phyloP scores from a whole-genome alignment of 2,329 filamentous ascomycete genomes.

The Scytalidium sp. region DNA sequence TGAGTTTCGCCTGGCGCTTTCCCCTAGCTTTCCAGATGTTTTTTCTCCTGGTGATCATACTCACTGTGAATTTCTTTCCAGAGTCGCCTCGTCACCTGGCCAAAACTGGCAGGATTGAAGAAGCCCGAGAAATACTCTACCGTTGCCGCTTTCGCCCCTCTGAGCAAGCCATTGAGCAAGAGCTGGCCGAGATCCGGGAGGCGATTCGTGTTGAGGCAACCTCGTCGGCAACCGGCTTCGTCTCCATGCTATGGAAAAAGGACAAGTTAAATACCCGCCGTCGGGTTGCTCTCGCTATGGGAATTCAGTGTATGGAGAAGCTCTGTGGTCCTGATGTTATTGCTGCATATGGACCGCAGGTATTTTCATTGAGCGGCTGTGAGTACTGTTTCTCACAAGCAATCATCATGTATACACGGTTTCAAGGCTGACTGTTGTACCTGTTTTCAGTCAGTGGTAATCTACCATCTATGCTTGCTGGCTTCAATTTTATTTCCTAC shows the following conservation, averaged over 20 bases:
- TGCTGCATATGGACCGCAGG: constrained; percentile 58
- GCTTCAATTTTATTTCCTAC: constrained; percentile 51
- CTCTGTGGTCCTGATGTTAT: constrained; percentile 55
- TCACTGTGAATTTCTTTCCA: constrained; percentile 31
- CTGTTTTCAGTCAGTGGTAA: too few relatives aligned
- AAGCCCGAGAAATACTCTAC: constrained; percentile 14
- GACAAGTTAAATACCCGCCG: constrained; percentile 4
- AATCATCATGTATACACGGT: too few relatives aligned
- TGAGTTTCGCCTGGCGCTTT: constrained; percentile 46
- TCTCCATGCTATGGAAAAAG: constrained; percentile 18
- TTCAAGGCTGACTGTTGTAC: too few relatives aligned
- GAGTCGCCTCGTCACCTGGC: constrained; percentile 34
- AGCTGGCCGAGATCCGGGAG: constrained; percentile 20
- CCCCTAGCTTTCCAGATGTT: constrained; percentile 47
- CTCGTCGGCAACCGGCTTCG: constrained; percentile 16
- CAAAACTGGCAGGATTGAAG: constrained; percentile 17
- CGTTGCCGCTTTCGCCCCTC: constrained; percentile 23
- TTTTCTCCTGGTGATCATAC: constrained; percentile 38
- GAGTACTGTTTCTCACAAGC: too few relatives aligned
- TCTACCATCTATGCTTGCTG: constrained; percentile 35
- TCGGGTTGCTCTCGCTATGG: constrained; percentile 55
- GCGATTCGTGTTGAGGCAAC: constrained; percentile 22
- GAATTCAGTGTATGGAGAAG: constrained; percentile 61
- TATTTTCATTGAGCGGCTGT: constrained; percentile 60
- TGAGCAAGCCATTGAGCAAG: constrained; percentile 28